These are phyloP conservation scores for Rhododendron vialii DNA, from an alignment of 148 eudicot species.

Conservation along the genomic window DNA sequence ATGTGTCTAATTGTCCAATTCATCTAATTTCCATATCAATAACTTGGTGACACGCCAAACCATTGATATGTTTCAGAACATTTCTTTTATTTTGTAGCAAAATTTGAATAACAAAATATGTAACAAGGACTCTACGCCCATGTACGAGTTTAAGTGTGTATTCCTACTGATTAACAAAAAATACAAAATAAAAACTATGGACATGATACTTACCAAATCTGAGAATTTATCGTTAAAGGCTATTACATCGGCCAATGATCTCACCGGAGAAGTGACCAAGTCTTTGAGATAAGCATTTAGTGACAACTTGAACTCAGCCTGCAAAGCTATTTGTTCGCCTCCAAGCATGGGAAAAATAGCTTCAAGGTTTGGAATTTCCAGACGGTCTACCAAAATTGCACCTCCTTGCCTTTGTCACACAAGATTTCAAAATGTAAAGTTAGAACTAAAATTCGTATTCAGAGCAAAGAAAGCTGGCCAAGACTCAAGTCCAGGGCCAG, in stretches of 20 bases:
- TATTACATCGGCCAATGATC: conserved; percentile 36
- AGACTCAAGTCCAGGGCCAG: background rate
- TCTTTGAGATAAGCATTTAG: conserved; percentile 32
- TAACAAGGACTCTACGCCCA: background rate
- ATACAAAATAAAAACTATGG: background rate
- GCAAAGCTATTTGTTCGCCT: conserved; percentile 18
- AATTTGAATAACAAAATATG: background rate
- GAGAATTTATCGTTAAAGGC: conserved; percentile 24
- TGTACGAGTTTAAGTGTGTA: background rate
- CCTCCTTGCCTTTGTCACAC: conserved; percentile 20
- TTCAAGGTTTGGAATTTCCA: conserved; percentile 19
- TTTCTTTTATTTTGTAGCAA: background rate
- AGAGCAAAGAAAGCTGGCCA: background rate
- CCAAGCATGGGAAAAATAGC: conserved; percentile 11
- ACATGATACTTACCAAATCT: conserved; percentile 16
- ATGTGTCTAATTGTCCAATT: background rate
- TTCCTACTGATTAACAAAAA: background rate
- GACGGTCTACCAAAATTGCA: conserved; percentile 27
- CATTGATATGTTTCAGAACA: background rate
- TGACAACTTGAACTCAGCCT: conserved; percentile 34
- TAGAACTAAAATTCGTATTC: background rate
- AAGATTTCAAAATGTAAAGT: background rate
- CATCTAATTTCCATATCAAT: background rate
- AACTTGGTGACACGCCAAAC: background rate
- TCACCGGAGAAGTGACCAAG: conserved; percentile 21